Evolutionary conservation across 179 eudicot species (phyloP).

Genomic region (Vitellaria paradoxa): DNA sequence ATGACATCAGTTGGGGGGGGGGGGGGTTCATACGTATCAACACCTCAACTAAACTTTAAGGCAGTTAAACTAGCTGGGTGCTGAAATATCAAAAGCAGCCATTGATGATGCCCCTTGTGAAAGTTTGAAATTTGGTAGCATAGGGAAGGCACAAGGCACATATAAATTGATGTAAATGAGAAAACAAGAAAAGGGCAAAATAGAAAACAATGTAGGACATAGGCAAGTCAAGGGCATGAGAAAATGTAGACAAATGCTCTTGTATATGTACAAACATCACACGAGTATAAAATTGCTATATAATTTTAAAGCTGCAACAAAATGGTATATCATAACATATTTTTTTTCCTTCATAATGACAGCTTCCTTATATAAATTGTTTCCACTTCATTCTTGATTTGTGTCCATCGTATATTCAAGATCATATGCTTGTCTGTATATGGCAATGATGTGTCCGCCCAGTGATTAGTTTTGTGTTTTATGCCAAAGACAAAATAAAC

Average conservation of each 20-base stretch:
- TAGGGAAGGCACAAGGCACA: neutral
- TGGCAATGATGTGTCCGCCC: neutral
- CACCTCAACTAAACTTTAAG: neutral
- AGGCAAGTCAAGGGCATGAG: neutral
- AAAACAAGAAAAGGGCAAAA: neutral
- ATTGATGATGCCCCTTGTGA: neutral
- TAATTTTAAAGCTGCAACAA: neutral
- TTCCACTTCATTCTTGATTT: neutral
- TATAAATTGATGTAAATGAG: neutral
- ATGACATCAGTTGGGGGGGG: neutral
- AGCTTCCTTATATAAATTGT: neutral
- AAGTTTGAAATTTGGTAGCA: neutral
- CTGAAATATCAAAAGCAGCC: neutral
- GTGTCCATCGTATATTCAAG: neutral
- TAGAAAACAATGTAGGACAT: neutral
- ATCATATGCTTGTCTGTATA: neutral
- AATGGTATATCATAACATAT: neutral
- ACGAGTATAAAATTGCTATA: neutral
- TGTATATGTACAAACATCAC: neutral
- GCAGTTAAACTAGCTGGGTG: conserved; percentile 1
- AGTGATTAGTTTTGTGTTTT: neutral
- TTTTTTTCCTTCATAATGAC: neutral
- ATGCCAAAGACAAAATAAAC: neutral
- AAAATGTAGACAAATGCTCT: neutral
- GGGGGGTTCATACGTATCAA: neutral